Evolutionary conservation across 768 basidiomycete genomes (phyloP), one percentile per base, ranked within the genome.

Genomic region (Russula sp.): DNA sequence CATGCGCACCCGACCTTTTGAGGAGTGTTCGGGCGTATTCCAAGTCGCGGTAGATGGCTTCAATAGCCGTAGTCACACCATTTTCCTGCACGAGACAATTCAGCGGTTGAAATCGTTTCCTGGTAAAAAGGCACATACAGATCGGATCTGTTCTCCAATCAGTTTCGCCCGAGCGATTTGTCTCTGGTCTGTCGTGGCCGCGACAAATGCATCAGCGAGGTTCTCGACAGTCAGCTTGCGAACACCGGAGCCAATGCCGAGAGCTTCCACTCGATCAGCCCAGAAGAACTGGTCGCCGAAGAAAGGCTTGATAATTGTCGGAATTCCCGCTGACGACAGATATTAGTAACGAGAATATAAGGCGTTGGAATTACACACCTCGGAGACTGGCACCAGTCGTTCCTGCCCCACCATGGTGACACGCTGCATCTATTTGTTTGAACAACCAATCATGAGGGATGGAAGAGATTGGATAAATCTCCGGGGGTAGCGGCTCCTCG

Each of bases 271-370:
- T 32, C 96, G 88, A 75, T 99, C 93, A 3, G 93, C 92, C 94
- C 94, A 98, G 77, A 98, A 96, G 74, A 89, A 92, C 71, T 98
- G 95, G 74, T 98, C 95, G 2, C 97, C 96, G 71, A 98, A 99
- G 83, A 98, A 99, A 0, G 97, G 96, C 67, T 87, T 88, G 73
- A 98, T 93, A 70, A 99, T 90, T 1, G 95, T 98, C 1, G 97
- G 96, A 58, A 94, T 90, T 9, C 93, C 94, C 64, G 92, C 92
- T 91, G 70, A 9, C 67, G 62, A 53, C 26, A 36, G 26, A 22
- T 57, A 9, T 64, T 34, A 62, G 53, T 50, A 46, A 22, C 53
- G 65, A 34, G 26, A 51, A 57, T 4, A 40, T n/a, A n/a, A 22
- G 34, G 6, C 36, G 24, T 6, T 34, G 14, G 16, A 16, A 46